Base-by-base conservation (phyloP, 2,329 filamentous ascomycete genomes). In the Escovopsis sp. region DNA sequence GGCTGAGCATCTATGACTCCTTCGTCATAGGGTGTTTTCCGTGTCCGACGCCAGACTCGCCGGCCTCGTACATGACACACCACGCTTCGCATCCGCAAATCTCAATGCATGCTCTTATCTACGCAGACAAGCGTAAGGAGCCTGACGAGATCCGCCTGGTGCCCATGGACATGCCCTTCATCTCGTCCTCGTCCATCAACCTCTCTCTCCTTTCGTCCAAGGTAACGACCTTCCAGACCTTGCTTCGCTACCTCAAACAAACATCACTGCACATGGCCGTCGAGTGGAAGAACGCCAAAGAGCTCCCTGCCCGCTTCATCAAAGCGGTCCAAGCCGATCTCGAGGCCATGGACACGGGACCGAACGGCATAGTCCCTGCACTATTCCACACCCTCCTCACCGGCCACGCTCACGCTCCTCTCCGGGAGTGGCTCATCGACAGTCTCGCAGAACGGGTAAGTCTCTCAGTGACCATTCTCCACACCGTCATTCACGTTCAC, bases 351-450 rank as follows among this genome's bases (percentile, higher is more conserved):
- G 67, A 68, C 10, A 69, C 73, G 46, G 80, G 80, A 0, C 67
- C 68, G 9, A 64, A 63, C 49, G 67, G 70, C 39, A 78, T 94
- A 40, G 74, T 84, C 0, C 76, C 85, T 38, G 85, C 84, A 4
- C 63, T 94, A 8, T 94, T 85, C 56, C 87, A 94, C 54, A 73
- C 89, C 0, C 82, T 86, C 5, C 77, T 86, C 28, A 94, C 87
- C 0, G 88, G 88, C 0, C 77, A 91, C 54, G 86, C 83, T 26
- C 77, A 82, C 41, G 73, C 76, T 9, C 73, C 77, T 18, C 68
- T 96, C 42, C 80, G 78, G 45, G 87, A 95, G 57, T 98, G 93
- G 82, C 69, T 98, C 1, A 76, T 88, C 4, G 86, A 94, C 54
- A 82, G 83, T 49, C 65, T 95, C 28, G 76, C 78, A 7, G 85